Conservation (phyloP, 2,329 filamentous ascomycete species). For the Penicillium sp. region DNA sequence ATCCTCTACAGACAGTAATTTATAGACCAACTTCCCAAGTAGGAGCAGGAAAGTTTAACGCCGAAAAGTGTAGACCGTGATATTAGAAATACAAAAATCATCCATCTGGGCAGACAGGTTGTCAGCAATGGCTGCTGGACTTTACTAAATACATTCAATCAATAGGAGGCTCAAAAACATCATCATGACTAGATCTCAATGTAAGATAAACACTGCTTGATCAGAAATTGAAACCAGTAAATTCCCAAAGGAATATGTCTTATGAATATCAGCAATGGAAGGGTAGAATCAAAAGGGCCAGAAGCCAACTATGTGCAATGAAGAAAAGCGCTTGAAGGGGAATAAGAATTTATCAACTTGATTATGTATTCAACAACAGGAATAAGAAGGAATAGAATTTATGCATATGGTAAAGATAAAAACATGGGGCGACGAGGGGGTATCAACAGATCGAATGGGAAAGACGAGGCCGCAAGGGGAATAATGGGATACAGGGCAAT, state of each 20-base stretch:
- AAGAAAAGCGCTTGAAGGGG: background rate
- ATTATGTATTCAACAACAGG: constrained; percentile 6
- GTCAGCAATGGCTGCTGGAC: background rate
- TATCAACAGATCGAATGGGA: constrained; percentile 26
- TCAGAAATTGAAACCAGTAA: background rate
- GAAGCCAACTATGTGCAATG: constrained; percentile 2
- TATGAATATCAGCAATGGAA: constrained; percentile 1
- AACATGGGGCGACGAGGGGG: constrained; percentile 24
- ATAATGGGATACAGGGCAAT: constrained; percentile 7
- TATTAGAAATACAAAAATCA: background rate
- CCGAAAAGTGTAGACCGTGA: background rate
- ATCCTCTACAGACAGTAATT: background rate
- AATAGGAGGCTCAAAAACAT: background rate
- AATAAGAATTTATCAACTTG: background rate
- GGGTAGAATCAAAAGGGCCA: background rate
- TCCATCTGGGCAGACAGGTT: background rate
- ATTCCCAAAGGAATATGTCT: background rate
- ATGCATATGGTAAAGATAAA: constrained; percentile 18
- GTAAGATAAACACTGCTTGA: background rate
- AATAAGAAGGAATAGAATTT: constrained; percentile 18
- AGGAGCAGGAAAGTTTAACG: background rate
- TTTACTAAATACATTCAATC: background rate
- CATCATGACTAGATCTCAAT: background rate
- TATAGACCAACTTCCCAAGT: background rate
- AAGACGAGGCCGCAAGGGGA: constrained; percentile 10